Evolutionary conservation across 208 protist species (phyloP).

Genomic region (Acanthamoeba castellanii): DNA sequence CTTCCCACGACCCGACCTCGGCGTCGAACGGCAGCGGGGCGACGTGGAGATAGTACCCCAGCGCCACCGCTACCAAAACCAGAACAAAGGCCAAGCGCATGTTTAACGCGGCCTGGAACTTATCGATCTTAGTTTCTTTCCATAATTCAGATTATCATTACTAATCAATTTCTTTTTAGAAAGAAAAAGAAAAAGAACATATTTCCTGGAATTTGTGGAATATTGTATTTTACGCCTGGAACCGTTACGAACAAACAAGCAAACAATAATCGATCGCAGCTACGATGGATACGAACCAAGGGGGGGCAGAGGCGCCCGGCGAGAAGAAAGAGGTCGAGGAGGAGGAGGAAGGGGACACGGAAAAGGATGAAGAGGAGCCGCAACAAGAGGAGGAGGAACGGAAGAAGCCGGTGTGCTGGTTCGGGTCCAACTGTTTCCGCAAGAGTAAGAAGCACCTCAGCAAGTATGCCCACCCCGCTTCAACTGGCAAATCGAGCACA

Average conservation of each 20-base stretch:
- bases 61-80: neutral
- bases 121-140: no score
- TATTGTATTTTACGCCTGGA: no score
- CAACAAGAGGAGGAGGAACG: neutral
- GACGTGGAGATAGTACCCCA: neutral
- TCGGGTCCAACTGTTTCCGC: conserved; percentile 21
- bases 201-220: no score
- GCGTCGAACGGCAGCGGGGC: neutral
- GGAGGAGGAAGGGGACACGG: neutral
- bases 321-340: neutral
- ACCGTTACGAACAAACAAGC: no score
- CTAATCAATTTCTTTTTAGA: no score
- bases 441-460: neutral
- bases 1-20: conserved; percentile 2
- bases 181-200: no score
- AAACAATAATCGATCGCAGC: no score
- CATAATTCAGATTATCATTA: no score
- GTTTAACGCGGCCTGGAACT: no score
- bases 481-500: neutral
- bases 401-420: conserved; percentile 25
- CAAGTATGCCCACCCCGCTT: neutral
- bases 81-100: neutral
- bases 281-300: neutral
- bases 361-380: conserved; percentile 7
- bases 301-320: neutral